phyloP scores from a whole-genome alignment of 441 rosid species.

The Manihot esculenta region DNA sequence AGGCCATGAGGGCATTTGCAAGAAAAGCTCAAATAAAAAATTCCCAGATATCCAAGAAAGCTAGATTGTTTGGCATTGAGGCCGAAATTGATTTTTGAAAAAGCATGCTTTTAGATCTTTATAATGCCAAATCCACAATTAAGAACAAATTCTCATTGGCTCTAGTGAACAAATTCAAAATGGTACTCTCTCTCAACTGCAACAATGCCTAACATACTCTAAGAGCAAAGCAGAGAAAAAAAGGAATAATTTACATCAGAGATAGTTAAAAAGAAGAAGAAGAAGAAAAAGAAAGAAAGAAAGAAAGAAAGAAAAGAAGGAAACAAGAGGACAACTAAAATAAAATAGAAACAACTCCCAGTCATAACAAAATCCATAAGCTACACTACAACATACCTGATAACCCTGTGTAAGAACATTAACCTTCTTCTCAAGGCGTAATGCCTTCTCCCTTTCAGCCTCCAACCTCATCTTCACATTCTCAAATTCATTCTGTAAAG shows the following conservation, averaged over 20 bases:
- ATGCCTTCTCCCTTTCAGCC: conserved; percentile 84
- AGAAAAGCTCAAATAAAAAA: background rate
- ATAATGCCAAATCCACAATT: no score
- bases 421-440: conserved; percentile 74
- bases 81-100: no score
- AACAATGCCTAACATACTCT: no score
- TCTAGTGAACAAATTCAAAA: no score
- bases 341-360: background rate
- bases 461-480: conserved; percentile 68
- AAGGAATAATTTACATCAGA: background rate
- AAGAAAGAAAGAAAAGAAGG: no score
- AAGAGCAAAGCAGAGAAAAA: background rate
- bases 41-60: background rate
- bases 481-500: conserved; percentile 80
- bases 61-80: no score
- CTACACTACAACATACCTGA: conserved; percentile 56
- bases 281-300: no score
- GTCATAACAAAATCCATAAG: background rate
- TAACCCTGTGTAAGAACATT: conserved; percentile 88
- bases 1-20: background rate
- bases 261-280: background rate
- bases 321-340: no score
- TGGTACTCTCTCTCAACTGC: no score
- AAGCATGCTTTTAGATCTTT: no score
- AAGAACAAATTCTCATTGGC: no score